Conservation (phyloP, 495 filamentous ascomycete species). For the Aspergillus bertholletiae region DNA sequence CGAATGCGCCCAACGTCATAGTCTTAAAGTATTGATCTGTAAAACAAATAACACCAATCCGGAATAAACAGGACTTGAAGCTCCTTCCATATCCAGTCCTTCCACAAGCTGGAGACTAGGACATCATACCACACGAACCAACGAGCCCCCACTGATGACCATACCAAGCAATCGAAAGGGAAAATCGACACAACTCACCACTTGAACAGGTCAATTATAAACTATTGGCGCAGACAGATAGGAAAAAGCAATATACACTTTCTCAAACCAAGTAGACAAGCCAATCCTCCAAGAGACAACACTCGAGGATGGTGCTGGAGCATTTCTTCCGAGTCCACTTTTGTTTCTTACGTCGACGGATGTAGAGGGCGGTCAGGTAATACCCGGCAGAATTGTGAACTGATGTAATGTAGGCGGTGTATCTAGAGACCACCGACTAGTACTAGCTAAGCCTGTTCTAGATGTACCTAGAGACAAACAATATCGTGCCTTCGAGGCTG, state of each 20-base stretch:
- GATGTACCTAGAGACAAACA: no score
- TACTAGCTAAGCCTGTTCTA: no score
- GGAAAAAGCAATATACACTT: not conserved
- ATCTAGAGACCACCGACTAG: not conserved
- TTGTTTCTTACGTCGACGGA: slow-evolving; percentile 7
- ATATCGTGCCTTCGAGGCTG: no score
- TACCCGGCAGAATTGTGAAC: slow-evolving; percentile 3
- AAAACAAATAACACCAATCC: not conserved
- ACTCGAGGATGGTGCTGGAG: not conserved
- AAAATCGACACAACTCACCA: not conserved
- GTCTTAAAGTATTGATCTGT: not conserved
- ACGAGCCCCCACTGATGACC: not conserved
- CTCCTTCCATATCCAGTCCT: no score
- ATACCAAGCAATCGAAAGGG: not conserved
- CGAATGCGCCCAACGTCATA: not conserved
- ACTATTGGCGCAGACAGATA: not conserved
- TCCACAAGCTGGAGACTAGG: no score
- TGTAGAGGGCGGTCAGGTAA: slow-evolving; percentile 6
- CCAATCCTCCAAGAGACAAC: not conserved
- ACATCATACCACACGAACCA: not conserved
- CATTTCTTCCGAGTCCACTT: not conserved
- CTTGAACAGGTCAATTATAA: not conserved
- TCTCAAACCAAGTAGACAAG: not conserved
- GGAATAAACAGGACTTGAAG: no score
- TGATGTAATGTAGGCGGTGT: not conserved